Percentiles rank a stretch among this genome's conserved stretches.
These are phyloP conservation scores for Neurospora sp. DNA, from an alignment of 495 filamentous ascomycete genomes.

Conservation along the genomic window DNA sequence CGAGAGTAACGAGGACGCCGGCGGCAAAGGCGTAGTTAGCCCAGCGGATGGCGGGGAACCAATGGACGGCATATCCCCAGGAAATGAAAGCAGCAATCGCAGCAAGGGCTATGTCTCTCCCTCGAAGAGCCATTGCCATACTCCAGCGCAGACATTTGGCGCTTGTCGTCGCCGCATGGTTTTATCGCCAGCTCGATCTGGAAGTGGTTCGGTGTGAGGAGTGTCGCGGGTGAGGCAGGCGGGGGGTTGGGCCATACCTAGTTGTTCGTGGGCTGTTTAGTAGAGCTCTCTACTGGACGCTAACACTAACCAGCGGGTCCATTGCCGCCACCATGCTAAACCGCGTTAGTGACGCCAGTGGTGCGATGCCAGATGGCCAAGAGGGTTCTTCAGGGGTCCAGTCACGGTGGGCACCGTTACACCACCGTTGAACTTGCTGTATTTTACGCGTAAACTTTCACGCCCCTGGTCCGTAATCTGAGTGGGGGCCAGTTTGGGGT, in stretches of 20 bases:
- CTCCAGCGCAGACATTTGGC: conserved; percentile 11
- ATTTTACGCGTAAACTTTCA: neutral
- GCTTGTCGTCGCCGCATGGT: conserved; percentile 31
- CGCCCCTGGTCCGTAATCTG: neutral
- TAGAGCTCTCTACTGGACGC: neutral
- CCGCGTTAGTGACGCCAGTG: neutral
- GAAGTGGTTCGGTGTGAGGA: neutral
- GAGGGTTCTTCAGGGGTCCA: neutral
- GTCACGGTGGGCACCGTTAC: neutral
- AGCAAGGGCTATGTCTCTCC: conserved; percentile 63
- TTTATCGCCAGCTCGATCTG: conserved; percentile 6
- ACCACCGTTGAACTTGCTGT: neutral
- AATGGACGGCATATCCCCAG: conserved; percentile 74
- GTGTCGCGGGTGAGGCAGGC: neutral
- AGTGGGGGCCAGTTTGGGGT: neutral
- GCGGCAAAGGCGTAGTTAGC: conserved; percentile 66
- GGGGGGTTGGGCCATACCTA: neutral
- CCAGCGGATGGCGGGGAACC: conserved; percentile 70
- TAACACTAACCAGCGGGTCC: neutral
- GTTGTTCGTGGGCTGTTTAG: neutral
- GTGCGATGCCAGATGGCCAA: neutral
- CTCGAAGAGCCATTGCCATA: conserved; percentile 65
- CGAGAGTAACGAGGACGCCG: conserved; percentile 47
- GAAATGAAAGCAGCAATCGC: conserved; percentile 65
- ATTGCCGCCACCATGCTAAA: neutral